These are phyloP conservation scores for Aspergillus persii DNA, from an alignment of 2,329 filamentous ascomycete species.

Conservation along the genomic window DNA sequence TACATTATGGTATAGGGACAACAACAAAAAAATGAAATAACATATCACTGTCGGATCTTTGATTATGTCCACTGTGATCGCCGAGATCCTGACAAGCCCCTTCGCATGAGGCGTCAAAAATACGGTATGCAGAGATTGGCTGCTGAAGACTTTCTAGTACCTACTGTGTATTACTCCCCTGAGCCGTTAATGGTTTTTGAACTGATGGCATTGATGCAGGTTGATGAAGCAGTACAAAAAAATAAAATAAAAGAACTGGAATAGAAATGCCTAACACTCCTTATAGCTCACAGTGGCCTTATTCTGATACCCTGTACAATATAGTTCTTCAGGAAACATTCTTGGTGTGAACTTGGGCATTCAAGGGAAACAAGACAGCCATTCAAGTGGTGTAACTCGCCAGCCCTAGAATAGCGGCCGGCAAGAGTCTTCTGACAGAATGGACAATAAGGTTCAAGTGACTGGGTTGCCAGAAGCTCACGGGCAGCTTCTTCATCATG, in stretches of 20 bases:
- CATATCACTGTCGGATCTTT: neutral
- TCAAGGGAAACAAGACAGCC: neutral
- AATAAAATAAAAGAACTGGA: neutral
- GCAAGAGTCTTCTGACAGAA: neutral
- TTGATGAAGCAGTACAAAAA: neutral
- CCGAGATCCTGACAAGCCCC: neutral
- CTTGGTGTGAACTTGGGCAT: neutral
- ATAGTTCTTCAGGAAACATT: neutral
- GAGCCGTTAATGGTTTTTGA: neutral
- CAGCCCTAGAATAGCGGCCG: neutral
- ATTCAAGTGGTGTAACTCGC: neutral
- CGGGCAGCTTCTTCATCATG: neutral
- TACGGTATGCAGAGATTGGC: neutral
- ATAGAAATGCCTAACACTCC: neutral
- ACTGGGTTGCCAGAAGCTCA: neutral
- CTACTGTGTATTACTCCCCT: neutral
- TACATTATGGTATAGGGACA: neutral
- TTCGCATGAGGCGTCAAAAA: neutral
- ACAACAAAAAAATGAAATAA: neutral
- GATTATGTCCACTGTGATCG: neutral
- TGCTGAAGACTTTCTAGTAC: neutral
- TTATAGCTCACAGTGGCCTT: neutral
- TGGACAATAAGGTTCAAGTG: neutral
- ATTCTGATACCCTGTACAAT: neutral
- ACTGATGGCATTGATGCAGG: neutral